Base-by-base conservation (phyloP, 2,329 filamentous ascomycete genomes). In the Bipolaris zeicola region DNA sequence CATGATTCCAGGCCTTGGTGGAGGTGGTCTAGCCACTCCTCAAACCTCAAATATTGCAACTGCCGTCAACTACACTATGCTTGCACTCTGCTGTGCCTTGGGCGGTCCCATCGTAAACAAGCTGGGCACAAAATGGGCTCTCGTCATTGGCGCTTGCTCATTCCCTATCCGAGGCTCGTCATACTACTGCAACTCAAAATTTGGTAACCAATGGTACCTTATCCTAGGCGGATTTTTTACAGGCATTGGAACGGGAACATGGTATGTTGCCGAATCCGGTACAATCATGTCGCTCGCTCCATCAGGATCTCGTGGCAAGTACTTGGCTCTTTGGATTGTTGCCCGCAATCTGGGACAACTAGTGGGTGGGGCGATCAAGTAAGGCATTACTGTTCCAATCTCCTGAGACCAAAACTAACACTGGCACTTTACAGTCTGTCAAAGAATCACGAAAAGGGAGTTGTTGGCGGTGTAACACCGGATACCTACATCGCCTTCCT, bases 241-340 rank as follows among this genome's bases (percentile, higher is more conserved):
- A 10, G 68, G 68, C n/a, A 66, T 71, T 5, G 67, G 67, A 1
- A 66, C 42, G 4, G 80, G 79, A 1, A 80, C 78, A 39, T 81
- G 79, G 80, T 82, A 82, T 55, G 80, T 82, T 7, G 80, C 80
- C 0, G 80, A 82, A 56, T 78, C 79, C 1, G 80, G 80, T 13
- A 75, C 77, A 4, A 81, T 82, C 61, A 80, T 82, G 78, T 80
- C 79, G 0, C 73, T 82, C 18, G 79, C 80, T 0, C 80, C 80
- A 3, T 74, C 79, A 0, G 73, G 77, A 20, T 75, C 79, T 16
- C 78, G 80, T 50, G 80, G 80, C 5, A 81, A 81, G 58, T 82
- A 82, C 44, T 47, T 82, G 6, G 79, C 79, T 6, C 57, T 81
- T 16, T 81, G 79, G 79, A 81, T 81, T 43, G 79, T 81, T 24